These are phyloP conservation scores for Lepidium aucheri DNA, from an alignment of 345 rosid genomes.

Conservation along the genomic window DNA sequence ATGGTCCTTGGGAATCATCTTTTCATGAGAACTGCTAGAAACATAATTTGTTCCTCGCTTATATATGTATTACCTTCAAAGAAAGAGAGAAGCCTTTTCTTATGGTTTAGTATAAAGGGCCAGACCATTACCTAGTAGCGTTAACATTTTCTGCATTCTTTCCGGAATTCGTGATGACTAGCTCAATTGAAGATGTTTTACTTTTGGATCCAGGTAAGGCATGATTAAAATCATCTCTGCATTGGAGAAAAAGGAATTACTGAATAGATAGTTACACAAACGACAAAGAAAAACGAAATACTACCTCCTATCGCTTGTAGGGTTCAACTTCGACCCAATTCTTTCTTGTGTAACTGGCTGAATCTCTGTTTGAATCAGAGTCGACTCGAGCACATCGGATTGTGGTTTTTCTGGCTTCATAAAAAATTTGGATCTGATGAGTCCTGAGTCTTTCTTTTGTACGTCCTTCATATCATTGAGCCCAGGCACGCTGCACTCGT, in stretches of 20 bases:
- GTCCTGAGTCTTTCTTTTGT: slow-evolving; percentile 36
- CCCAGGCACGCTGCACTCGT: slow-evolving; percentile 22
- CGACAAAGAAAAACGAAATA: background rate
- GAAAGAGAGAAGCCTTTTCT: background rate
- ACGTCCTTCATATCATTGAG: slow-evolving; percentile 11
- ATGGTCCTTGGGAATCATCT: slow-evolving; percentile 27
- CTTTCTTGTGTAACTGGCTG: slow-evolving; percentile 27
- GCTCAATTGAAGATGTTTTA: slow-evolving; percentile 15
- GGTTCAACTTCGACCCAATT: slow-evolving; percentile 10
- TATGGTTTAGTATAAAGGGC: background rate
- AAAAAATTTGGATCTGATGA: slow-evolving; percentile 27
- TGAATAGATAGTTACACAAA: background rate
- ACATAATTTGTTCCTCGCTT: background rate
- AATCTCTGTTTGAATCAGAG: slow-evolving; percentile 21
- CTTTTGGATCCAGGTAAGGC: slow-evolving; percentile 25
- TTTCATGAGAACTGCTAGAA: slow-evolving; percentile 12
- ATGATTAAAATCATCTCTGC: slow-evolving; percentile 18
- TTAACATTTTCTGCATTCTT: slow-evolving; percentile 20
- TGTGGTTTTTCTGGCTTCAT: slow-evolving; percentile 28
- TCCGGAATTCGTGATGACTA: slow-evolving; percentile 25
- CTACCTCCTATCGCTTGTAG: slow-evolving; percentile 16
- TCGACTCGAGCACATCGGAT: slow-evolving; percentile 24
- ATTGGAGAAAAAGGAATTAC: slow-evolving; percentile 9
- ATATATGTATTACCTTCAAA: background rate
- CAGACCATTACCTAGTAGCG: slow-evolving; percentile 28